phyloP scores from a whole-genome alignment of 106 monocot genomes.

The Dendrobium nobile region DNA sequence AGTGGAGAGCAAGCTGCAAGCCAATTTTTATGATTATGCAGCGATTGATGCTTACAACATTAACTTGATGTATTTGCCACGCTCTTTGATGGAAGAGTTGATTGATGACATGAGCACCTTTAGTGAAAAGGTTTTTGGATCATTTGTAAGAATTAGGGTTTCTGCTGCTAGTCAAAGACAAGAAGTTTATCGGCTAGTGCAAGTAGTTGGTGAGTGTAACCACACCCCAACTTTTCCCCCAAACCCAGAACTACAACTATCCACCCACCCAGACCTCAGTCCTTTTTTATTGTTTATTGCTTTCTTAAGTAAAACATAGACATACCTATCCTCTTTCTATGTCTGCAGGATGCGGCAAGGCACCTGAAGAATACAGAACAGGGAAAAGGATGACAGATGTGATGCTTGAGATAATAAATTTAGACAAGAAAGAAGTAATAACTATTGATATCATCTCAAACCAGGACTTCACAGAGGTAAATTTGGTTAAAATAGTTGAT shows the following conservation, averaged over 20 bases:
- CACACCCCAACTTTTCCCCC: not conserved
- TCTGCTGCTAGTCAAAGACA: conserved; percentile 51
- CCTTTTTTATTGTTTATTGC: not conserved
- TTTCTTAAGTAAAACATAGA: not conserved
- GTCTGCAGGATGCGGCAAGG: conserved; percentile 56
- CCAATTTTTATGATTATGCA: conserved; percentile 74
- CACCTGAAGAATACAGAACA: conserved; percentile 59
- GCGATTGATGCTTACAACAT: conserved; percentile 93
- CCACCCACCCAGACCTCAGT: not conserved
- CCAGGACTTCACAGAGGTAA: conserved; percentile 96
- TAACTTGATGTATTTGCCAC: conserved; percentile 59
- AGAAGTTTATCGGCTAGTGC: conserved; percentile 85
- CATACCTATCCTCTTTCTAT: conserved; percentile 2
- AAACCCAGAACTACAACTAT: not conserved
- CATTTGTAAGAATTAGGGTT: conserved; percentile 96
- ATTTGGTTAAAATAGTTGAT: not conserved
- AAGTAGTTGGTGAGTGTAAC: conserved; percentile 63
- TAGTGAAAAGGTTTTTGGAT: conserved; percentile 69
- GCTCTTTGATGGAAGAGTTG: conserved; percentile 90
- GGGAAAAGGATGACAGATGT: conserved; percentile 83
- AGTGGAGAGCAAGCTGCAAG: conserved; percentile 28
- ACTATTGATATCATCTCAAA: conserved; percentile 92
- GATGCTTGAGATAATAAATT: conserved; percentile 81
- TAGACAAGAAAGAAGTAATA: conserved; percentile 75
- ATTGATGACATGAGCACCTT: conserved; percentile 63